Base-by-base conservation (phyloP, 495 filamentous ascomycete species). In the Daldinia caldariorum region DNA sequence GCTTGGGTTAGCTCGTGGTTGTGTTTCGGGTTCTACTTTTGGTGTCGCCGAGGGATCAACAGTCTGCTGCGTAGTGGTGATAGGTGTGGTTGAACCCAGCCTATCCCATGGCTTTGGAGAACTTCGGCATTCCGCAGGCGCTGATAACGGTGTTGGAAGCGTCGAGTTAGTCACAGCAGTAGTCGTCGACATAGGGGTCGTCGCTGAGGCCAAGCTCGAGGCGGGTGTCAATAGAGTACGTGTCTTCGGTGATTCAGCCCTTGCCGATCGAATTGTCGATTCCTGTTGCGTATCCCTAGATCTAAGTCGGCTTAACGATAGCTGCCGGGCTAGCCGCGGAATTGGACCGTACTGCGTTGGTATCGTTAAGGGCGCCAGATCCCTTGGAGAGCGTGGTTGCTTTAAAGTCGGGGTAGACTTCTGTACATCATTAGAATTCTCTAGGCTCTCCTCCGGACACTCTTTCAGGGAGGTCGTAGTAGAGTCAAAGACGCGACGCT, bases 311-410 rank as follows among this genome's bases (percentile, higher is more conserved):
- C 70, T 77, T 18, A 78, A 64, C 3, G 82, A 82, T 14, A 77
- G 22, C 62, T 81, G 79, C 43, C 77, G 73, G 55, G 76, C 73
- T 41, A 85, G 63, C 29, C 77, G 69, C 2, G 80, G 79, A 18
- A 73, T 66, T 50, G 75, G 57, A n/a, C 74, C 74, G 61, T 65
- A 79, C 55, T 70, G 81, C 49, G 76, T 72, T 2, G 85, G 84
- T 56, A 87, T 87, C 57, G 86, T 81, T 16, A 85, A 78, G 9
- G 84, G 85, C 13, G 84, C 64, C 9, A 88, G 73, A 35, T 72
- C 80, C 72, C 82, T 87, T 37, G 84, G 83, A 10, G 84, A 87
- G 16, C 82, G 66, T 35, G 84, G 84, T 58, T 80, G 82, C 63
- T 39, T 69, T 66, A 74, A 43, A 61, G 73, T 61, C 9, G 74